Percentiles rank a stretch among this genome's conserved stretches.
phyloP scores from a whole-genome alignment of 331 rosid genomes.

The Pyracantha coccinea region DNA sequence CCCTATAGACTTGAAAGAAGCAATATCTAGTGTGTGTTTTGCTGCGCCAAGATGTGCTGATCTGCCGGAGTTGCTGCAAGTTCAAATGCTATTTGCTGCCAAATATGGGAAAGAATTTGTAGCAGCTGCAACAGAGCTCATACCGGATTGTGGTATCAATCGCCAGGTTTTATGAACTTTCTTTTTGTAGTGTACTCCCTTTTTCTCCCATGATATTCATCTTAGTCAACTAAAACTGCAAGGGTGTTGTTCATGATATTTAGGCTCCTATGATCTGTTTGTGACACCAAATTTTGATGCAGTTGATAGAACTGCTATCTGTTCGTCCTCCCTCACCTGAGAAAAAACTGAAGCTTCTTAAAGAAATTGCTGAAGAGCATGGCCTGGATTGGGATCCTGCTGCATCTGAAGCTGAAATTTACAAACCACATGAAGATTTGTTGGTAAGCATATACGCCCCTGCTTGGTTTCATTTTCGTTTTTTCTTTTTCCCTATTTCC shows the following conservation, averaged over 20 bases:
- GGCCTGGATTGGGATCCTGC: slow-evolving; percentile 96
- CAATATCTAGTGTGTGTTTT: slow-evolving; percentile 90
- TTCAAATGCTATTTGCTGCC: slow-evolving; percentile 66
- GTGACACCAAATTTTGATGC: slow-evolving; percentile 20
- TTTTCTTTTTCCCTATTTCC: neutral
- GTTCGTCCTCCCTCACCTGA: slow-evolving; percentile 90
- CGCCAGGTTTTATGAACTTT: slow-evolving; percentile 67
- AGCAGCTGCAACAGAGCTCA: slow-evolving; percentile 86
- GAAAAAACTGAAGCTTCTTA: slow-evolving; percentile 78
- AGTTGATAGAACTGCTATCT: slow-evolving; percentile 90
- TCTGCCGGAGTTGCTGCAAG: slow-evolving; percentile 88
- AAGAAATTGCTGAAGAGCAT: slow-evolving; percentile 95
- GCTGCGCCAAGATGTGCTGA: slow-evolving; percentile 99
- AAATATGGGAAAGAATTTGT: slow-evolving; percentile 93
- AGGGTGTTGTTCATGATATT: neutral
- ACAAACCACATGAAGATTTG: slow-evolving; percentile 79
- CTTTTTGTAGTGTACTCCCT: neutral
- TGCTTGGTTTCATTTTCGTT: slow-evolving; percentile 3
- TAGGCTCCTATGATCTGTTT: slow-evolving; percentile 14
- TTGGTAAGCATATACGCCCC: slow-evolving; percentile 38
- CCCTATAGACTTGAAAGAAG: slow-evolving; percentile 95
- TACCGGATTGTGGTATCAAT: slow-evolving; percentile 91
- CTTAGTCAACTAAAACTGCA: neutral
- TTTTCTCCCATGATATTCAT: neutral
- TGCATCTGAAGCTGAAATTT: slow-evolving; percentile 70